Conservation (phyloP, 106 monocot species). For the Hemerocallis citrina region DNA sequence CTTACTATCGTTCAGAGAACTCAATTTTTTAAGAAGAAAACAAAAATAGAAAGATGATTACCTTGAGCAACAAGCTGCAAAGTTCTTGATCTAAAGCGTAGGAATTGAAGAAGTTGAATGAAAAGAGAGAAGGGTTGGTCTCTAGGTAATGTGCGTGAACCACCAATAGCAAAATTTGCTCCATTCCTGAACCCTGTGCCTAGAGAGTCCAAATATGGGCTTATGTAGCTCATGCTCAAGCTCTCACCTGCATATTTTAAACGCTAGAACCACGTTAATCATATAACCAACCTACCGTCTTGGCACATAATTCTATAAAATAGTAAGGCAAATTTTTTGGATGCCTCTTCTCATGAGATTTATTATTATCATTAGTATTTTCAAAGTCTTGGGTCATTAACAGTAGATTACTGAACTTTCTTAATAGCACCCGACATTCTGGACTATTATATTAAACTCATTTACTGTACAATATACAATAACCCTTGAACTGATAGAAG, state of each 20-base stretch:
- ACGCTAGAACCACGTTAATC: not conserved
- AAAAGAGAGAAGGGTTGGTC: conserved; percentile 38
- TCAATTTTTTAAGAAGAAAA: too few species aligned
- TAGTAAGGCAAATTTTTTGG: too few species aligned
- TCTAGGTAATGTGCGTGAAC: conserved; percentile 42
- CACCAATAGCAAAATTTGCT: conserved; percentile 70
- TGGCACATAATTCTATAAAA: too few species aligned
- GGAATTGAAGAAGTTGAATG: conserved; percentile 60
- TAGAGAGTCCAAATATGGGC: conserved; percentile 62
- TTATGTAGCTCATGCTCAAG: conserved; percentile 41
- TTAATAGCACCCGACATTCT: too few species aligned
- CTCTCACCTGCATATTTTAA: conserved; percentile 48
- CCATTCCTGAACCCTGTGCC: conserved; percentile 56
- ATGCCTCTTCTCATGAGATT: too few species aligned
- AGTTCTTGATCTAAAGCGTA: conserved; percentile 43
- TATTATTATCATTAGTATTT: too few species aligned
- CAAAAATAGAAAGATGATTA: conserved; percentile 1
- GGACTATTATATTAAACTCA: too few species aligned
- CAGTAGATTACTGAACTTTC: too few species aligned
- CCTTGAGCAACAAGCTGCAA: conserved; percentile 46
- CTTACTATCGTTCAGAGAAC: too few species aligned
- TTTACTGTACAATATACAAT: too few species aligned
- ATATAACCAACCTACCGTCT: not conserved
- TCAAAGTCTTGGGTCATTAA: too few species aligned
- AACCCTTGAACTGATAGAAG: too few species aligned